Evolutionary conservation across 1,284 basidiomycete genomes (phyloP).

Genomic region (Cutaneotrichosporon spelunceum): DNA sequence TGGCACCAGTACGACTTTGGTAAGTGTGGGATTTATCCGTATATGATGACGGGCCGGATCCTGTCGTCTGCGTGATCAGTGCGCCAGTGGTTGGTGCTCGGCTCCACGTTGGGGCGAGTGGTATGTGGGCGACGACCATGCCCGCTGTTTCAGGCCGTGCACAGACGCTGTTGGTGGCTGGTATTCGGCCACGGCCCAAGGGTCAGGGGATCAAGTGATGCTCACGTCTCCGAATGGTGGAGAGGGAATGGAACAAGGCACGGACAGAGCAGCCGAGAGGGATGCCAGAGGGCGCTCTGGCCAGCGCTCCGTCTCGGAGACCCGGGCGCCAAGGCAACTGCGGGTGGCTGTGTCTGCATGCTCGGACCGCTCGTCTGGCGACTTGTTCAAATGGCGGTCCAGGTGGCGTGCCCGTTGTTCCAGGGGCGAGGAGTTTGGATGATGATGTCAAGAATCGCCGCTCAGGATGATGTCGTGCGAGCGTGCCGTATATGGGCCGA

Average conservation of each 20-base stretch:
- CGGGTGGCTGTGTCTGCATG: background rate
- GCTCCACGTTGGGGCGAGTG: background rate
- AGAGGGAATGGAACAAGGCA: background rate
- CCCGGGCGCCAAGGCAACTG: background rate
- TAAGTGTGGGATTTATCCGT: conserved; percentile 1
- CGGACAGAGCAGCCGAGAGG: background rate
- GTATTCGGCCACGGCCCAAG: background rate
- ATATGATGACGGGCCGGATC: background rate
- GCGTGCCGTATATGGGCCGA: background rate
- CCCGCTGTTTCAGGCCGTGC: background rate
- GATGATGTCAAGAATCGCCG: background rate
- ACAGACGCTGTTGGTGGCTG: background rate
- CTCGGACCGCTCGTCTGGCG: background rate
- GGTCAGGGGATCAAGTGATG: background rate
- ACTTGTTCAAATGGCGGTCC: background rate
- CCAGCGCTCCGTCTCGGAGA: background rate
- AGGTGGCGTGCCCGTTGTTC: background rate
- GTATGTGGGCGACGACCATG: background rate
- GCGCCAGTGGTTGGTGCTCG: background rate
- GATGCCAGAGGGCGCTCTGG: too few species aligned
- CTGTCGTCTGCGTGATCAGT: background rate
- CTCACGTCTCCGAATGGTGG: background rate
- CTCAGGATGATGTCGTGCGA: too few species aligned
- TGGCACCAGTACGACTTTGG: conserved; percentile 67
- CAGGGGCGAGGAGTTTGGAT: background rate